phyloP scores from a whole-genome alignment of 2,329 filamentous ascomycete genomes.

The Aspergillus fumigatus region DNA sequence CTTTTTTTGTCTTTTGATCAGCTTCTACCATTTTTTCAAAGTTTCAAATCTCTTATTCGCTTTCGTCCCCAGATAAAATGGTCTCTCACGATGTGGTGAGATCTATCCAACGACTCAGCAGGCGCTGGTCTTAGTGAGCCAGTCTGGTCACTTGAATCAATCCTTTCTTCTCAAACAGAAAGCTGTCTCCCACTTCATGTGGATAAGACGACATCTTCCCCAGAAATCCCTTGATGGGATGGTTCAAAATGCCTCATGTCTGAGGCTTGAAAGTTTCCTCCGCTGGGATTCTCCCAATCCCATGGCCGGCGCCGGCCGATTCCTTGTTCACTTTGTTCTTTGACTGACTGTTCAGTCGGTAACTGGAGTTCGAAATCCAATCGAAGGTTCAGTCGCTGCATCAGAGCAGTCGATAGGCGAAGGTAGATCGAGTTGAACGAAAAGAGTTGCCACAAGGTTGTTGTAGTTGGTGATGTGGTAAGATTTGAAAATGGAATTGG shows the following conservation, averaged over 20 bases:
- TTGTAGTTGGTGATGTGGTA: no score
- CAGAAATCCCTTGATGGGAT: neutral
- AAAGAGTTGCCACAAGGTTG: neutral
- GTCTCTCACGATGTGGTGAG: neutral
- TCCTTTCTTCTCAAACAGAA: neutral
- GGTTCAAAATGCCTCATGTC: neutral
- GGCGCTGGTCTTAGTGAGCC: neutral
- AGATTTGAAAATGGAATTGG: neutral
- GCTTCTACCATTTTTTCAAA: neutral
- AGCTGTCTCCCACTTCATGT: neutral
- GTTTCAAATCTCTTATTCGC: neutral
- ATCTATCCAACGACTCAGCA: neutral
- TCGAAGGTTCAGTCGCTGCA: neutral
- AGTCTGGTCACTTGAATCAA: neutral
- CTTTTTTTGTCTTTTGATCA: neutral
- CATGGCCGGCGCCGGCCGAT: neutral
- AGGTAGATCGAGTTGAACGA: neutral
- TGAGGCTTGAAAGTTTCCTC: neutral
- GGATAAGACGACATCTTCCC: neutral
- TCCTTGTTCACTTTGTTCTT: neutral
- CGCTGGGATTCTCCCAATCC: neutral
- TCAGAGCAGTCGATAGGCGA: neutral
- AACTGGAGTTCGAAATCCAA: neutral
- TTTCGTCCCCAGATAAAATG: neutral
- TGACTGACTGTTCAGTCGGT: neutral